Evolutionary conservation across 2,329 filamentous ascomycete genomes (phyloP).

Genomic region (Fusarium miscanthi): DNA sequence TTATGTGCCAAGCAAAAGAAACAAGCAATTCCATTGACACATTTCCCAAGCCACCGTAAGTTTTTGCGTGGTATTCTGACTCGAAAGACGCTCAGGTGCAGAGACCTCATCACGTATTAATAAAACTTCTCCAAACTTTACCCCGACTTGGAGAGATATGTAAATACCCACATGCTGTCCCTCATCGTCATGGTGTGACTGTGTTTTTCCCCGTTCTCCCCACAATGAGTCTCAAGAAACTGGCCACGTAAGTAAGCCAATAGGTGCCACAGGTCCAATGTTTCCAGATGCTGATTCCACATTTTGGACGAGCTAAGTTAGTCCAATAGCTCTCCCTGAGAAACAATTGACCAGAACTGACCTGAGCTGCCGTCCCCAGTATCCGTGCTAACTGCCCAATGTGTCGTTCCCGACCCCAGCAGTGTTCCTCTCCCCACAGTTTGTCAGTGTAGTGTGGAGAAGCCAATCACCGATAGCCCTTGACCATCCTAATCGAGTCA

Average conservation of each 20-base stretch:
- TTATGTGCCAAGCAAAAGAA: slow-evolving; percentile 12
- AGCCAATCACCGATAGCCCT: slow-evolving; percentile 38
- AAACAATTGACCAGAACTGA: slow-evolving; percentile 19
- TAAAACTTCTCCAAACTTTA: slow-evolving; percentile 33
- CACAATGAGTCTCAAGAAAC: slow-evolving; percentile 9
- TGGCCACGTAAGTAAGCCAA: not conserved
- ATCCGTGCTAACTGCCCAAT: slow-evolving; percentile 7
- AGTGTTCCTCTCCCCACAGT: slow-evolving; percentile 37
- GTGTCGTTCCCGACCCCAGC: not conserved
- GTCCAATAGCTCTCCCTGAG: not conserved
- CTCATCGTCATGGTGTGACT: slow-evolving; percentile 11
- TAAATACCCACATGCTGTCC: slow-evolving; percentile 19
- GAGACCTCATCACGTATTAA: not conserved
- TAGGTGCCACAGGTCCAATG: not conserved
- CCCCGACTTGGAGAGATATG: slow-evolving; percentile 23
- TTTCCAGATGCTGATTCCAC: not conserved
- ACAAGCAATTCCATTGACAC: slow-evolving; percentile 17
- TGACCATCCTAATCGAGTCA: slow-evolving; percentile 36
- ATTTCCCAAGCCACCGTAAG: slow-evolving; percentile 17
- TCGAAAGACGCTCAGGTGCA: not conserved
- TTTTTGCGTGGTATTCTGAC: not conserved
- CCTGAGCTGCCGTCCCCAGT: slow-evolving; percentile 32
- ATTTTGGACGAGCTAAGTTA: not conserved
- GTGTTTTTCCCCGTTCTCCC: slow-evolving; percentile 1
- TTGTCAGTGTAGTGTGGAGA: slow-evolving; percentile 44